Evolutionary conservation across 805 yeast species (phyloP).

Genomic region (Candida xiaguanensis): DNA sequence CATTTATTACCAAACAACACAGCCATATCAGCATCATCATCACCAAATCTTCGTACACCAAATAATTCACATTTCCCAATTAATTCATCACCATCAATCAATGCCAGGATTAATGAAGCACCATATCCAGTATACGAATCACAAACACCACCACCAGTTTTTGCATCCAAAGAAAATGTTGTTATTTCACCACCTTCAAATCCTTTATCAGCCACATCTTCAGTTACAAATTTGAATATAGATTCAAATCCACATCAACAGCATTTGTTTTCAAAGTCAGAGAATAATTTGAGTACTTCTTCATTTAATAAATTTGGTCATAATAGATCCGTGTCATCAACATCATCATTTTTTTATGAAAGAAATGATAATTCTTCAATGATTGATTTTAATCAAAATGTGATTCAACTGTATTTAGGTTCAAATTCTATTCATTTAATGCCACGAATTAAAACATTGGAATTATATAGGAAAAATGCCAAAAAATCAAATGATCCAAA

Average conservation of each 20-base stretch:
- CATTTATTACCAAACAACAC: conserved; percentile 5
- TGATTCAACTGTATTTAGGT: conserved; percentile 54
- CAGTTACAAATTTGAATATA: conserved; percentile 32
- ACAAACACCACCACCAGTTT: conserved; percentile 26
- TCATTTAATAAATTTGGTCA: conserved; percentile 20
- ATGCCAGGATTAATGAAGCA: conserved; percentile 3
- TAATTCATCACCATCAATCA: conserved; percentile 1
- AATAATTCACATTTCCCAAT: not conserved
- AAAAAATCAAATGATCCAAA: conserved; percentile 80
- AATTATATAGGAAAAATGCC: conserved; percentile 81
- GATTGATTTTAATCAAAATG: conserved; percentile 51
- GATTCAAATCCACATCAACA: not conserved
- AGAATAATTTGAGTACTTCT: conserved; percentile 21
- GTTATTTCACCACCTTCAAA: conserved; percentile 21
- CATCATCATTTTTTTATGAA: conserved; percentile 35
- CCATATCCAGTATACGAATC: conserved; percentile 19
- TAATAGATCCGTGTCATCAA: conserved; percentile 33
- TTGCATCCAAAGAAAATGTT: conserved; percentile 15
- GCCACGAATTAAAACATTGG: conserved; percentile 80
- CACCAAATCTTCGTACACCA: conserved; percentile 6
- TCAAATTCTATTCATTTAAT: conserved; percentile 46
- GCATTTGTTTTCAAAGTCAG: conserved; percentile 20
- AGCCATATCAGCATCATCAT: not conserved
- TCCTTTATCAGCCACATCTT: conserved; percentile 30
- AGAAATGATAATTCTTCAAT: conserved; percentile 30